Evolutionary conservation across 148 eudicot species (phyloP), one percentile per base, ranked within the genome.

Genomic region (Silene latifolia): DNA sequence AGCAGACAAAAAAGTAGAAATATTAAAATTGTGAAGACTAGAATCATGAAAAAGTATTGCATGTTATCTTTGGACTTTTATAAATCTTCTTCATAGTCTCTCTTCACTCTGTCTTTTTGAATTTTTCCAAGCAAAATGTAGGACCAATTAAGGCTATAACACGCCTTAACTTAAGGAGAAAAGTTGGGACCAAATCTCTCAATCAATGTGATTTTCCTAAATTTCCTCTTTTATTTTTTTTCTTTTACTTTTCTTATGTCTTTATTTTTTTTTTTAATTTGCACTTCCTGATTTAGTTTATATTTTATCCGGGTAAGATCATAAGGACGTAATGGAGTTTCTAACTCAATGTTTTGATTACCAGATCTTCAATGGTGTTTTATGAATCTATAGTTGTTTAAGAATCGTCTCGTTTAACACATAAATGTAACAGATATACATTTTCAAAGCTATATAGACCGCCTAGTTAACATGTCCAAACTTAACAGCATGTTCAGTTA

Each of bases 91-190:
- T 25, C 27, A 8, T 67, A 1, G 44, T n/a, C 63, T 27, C 15
- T 5, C 63, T 14, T 25, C 29, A 35, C 58, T 67, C 47, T 71
- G 58, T 80, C 79, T 32, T 53, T 70, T 80, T 64, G 23, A 67
- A n/a, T 25, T 32, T 69, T 71, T 8, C 63, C 58, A 53, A 53
- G 15, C 21, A 13, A 17, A 13, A 44, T 11, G 80, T 80, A 76
- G 83, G 80, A 29, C 80, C 80, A 61, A 67, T 67, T 20, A 67
- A 67, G 1, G 56, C 71, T 1, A 8, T 72, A 14, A 58, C 48
- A 21, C 65, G 72, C 83, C 83, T 71, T 71, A 80, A 80, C 70
- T 72, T 53, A 76, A 77, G 83, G 83, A 81, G 77, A 20, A 77
- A 81, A 67, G 71, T 67, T 46, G 10, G 77, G 74, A 48, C 62